Conservation (phyloP, 176 grass and related monocot genomes). For the Avena atlantica region DNA sequence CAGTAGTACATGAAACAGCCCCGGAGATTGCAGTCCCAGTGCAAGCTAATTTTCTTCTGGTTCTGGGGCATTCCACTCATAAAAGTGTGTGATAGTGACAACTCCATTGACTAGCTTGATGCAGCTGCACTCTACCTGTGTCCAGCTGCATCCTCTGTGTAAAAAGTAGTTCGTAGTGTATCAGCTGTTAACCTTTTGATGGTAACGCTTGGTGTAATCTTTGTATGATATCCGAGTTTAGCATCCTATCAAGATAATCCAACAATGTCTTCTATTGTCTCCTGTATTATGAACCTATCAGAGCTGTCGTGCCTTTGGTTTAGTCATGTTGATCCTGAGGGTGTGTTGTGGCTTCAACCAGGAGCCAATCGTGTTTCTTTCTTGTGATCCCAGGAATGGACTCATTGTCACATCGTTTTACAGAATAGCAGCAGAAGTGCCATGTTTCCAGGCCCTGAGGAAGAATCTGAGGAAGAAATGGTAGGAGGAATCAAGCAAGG, state of each 20-base stretch:
- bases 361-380: neutral
- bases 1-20: neutral
- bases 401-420: neutral
- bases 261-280: neutral
- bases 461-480: neutral
- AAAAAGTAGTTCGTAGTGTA: neutral
- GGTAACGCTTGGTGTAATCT: neutral
- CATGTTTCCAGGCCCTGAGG: neutral
- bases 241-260: neutral
- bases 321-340: neutral
- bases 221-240: neutral
- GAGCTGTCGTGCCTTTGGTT: neutral
- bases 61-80: slow-evolving; percentile 2
- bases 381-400: neutral
- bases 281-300: neutral
- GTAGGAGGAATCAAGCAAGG: neutral
- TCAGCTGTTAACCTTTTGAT: neutral
- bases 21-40: neutral
- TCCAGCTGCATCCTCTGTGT: neutral
- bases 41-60: neutral
- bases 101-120: neutral
- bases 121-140: neutral
- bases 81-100: neutral
- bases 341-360: neutral
- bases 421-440: neutral